Percentiles rank a stretch among this genome's conserved stretches.
Conservation (phyloP, 192 early-diverging fungal species). For the Linnemannia elongata region DNA sequence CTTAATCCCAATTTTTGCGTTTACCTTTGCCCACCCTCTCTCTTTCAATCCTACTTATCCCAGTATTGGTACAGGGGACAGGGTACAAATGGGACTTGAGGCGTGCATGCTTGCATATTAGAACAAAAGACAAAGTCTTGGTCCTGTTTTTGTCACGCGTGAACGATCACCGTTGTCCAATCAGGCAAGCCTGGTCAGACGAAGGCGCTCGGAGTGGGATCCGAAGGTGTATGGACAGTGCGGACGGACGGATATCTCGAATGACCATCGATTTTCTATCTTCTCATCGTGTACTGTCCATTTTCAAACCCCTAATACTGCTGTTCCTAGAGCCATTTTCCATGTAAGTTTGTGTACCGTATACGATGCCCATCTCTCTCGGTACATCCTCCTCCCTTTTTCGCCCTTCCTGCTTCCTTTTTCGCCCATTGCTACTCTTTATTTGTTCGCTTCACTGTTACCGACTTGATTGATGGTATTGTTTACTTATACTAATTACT, state of each 20-base stretch:
- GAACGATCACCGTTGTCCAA: not conserved
- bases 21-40: not conserved
- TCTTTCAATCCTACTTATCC: no score
- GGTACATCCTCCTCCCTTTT: not conserved
- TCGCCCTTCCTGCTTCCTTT: not conserved
- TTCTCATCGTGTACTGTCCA: not conserved
- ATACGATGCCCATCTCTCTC: no score
- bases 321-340: not conserved
- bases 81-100: no score
- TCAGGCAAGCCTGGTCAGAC: not conserved
- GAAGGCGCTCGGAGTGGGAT: not conserved
- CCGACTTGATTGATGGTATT: not conserved
- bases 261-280: not conserved
- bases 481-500: not conserved
- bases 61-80: no score
- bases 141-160: not conserved
- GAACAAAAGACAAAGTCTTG: no score
- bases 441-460: not conserved
- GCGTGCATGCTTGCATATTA: no score
- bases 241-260: not conserved
- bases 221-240: conserved; percentile 4
- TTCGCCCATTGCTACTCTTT: not conserved
- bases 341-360: no score
- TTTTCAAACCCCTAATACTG: no score
- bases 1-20: not conserved